Evolutionary conservation across 306 rosid species (phyloP).

Genomic region (Prosopis cineraria): DNA sequence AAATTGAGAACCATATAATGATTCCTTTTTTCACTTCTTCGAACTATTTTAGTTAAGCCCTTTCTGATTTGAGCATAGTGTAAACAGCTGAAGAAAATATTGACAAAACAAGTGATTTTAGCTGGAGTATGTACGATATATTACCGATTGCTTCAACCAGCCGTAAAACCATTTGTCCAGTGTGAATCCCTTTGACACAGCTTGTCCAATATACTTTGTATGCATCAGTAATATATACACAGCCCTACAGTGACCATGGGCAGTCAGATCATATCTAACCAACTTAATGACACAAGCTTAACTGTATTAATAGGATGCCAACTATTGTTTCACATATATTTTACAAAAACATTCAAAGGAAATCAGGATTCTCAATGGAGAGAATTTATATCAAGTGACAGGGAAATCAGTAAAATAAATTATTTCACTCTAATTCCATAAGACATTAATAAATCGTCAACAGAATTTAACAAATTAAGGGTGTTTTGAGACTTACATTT

Average conservation of each 20-base stretch:
- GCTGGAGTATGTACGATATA: constrained; percentile 16
- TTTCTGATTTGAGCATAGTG: constrained; percentile 20
- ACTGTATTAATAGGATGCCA: neutral
- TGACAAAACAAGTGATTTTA: neutral
- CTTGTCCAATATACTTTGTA: constrained; percentile 88
- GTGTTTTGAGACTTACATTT: constrained; percentile 59
- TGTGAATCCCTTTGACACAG: constrained; percentile 89
- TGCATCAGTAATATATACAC: constrained; percentile 77
- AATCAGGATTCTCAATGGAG: neutral
- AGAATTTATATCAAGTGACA: neutral
- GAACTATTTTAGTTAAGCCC: neutral
- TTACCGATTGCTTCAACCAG: constrained; percentile 97
- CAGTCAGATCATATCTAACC: constrained; percentile 27
- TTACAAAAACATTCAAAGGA: neutral
- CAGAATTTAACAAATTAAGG: constrained; percentile 1
- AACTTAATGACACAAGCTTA: constrained; percentile 10
- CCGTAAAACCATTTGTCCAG: constrained; percentile 85
- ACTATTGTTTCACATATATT: constrained; percentile 7
- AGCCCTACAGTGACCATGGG: constrained; percentile 63
- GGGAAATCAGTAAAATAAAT: constrained; percentile 25
- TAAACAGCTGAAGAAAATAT: neutral
- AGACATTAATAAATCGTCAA: neutral
- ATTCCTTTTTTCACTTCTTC: neutral
- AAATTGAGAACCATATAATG: neutral
- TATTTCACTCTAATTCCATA: neutral